A percentile compares a stretch with the other conserved stretches of the same genome.
phyloP scores from a whole-genome alignment of 164 flowering plant genomes.

The Piper longum region DNA sequence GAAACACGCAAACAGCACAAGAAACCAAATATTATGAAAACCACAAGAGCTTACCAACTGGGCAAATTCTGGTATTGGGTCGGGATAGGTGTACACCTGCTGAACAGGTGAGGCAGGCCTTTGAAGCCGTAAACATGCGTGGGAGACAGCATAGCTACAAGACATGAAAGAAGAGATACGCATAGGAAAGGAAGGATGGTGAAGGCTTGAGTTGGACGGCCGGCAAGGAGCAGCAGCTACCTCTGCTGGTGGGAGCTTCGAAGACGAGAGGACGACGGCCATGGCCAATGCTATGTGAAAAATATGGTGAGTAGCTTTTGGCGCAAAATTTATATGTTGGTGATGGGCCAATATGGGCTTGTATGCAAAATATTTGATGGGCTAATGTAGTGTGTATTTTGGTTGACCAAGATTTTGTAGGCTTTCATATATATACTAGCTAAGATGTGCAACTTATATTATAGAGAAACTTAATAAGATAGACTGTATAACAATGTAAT shows the following conservation, averaged over 20 bases:
- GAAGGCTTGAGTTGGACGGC: not conserved
- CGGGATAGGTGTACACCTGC: conserved; percentile 27
- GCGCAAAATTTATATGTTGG: too few species aligned
- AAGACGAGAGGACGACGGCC: not conserved
- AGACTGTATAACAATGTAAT: too few species aligned
- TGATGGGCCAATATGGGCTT: too few species aligned
- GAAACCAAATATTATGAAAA: not conserved
- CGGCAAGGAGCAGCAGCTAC: not conserved
- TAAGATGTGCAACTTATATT: too few species aligned
- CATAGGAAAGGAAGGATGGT: not conserved
- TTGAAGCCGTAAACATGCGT: not conserved
- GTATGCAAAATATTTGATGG: too few species aligned
- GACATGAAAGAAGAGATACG: not conserved
- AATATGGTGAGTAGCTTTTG: too few species aligned
- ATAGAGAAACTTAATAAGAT: too few species aligned
- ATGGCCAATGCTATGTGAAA: too few species aligned
- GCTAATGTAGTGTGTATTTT: too few species aligned
- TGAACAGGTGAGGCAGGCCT: not conserved
- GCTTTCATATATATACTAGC: too few species aligned
- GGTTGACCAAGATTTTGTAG: too few species aligned
- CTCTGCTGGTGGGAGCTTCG: not conserved
- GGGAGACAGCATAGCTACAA: not conserved
- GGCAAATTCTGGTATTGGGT: conserved; percentile 48
- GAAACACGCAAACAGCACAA: not conserved
- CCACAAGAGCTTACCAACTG: conserved; percentile 14